These are phyloP conservation scores for Beauveria rudraprayagi DNA, from an alignment of 2,329 filamentous ascomycete species.

Conservation along the genomic window DNA sequence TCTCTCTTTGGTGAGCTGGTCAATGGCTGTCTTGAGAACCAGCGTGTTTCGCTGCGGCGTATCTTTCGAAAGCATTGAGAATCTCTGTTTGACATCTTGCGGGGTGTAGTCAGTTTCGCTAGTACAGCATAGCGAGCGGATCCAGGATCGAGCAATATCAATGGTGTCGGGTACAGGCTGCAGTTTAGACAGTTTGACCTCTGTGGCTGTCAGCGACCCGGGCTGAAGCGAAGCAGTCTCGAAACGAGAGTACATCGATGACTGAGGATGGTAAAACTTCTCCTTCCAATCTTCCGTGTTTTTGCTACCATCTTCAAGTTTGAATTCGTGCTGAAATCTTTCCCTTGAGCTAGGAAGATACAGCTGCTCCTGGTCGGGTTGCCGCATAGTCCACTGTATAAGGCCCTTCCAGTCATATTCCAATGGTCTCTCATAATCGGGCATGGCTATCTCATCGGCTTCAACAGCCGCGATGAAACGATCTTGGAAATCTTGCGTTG, in stretches of 20 bases:
- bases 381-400: conserved; percentile 57
- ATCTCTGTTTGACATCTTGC: conserved; percentile 40
- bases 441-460: conserved; percentile 46
- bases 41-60: conserved; percentile 32
- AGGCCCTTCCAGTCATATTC: conserved; percentile 62
- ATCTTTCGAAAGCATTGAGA: conserved; percentile 39
- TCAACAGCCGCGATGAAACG: conserved; percentile 60
- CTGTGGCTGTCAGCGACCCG: conserved; percentile 27
- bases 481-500: conserved; percentile 54
- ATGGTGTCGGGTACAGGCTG: conserved; percentile 20
- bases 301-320: conserved; percentile 28
- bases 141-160: conserved; percentile 48
- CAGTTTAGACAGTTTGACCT: not conserved
- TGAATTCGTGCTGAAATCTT: conserved; percentile 36
- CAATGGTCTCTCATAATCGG: conserved; percentile 56
- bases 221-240: conserved; percentile 44
- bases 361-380: conserved; percentile 36
- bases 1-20: conserved; percentile 39
- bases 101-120: conserved; percentile 39
- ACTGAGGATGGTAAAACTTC: conserved; percentile 44
- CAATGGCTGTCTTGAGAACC: conserved; percentile 40
- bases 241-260: conserved; percentile 50
- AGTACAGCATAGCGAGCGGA: conserved; percentile 51
- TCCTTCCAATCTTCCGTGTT: conserved; percentile 42
- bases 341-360: conserved; percentile 40